These are phyloP conservation scores for Vitellaria paradoxa DNA, from an alignment of 179 eudicot species.

Conservation along the genomic window DNA sequence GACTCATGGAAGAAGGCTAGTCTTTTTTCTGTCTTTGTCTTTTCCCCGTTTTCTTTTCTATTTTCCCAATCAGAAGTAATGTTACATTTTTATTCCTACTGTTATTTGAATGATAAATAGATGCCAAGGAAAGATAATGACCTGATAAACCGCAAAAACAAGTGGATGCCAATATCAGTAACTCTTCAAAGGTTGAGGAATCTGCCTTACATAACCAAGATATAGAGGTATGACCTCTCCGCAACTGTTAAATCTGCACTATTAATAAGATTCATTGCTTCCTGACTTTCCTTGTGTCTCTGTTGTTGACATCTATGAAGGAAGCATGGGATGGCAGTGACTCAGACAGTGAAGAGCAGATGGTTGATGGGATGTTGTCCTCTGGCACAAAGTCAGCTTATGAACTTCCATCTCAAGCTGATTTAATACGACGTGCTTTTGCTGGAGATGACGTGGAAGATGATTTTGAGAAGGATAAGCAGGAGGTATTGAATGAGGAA, in stretches of 20 bases:
- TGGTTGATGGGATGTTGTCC: slow-evolving; percentile 86
- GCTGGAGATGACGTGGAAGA: slow-evolving; percentile 97
- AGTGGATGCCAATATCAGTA: slow-evolving; percentile 23
- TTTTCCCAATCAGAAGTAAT: slow-evolving; percentile 6
- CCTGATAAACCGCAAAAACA: slow-evolving; percentile 36
- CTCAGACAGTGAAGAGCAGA: slow-evolving; percentile 67
- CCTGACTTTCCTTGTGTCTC: neutral
- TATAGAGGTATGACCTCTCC: slow-evolving; percentile 40
- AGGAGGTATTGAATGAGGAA: slow-evolving; percentile 72
- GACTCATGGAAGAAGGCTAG: slow-evolving; percentile 86
- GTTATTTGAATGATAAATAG: slow-evolving; percentile 21
- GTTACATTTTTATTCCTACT: slow-evolving; percentile 3
- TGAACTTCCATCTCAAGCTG: slow-evolving; percentile 86
- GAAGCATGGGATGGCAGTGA: slow-evolving; percentile 57
- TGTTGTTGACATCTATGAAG: slow-evolving; percentile 26
- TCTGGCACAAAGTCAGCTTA: slow-evolving; percentile 60
- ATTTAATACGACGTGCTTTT: slow-evolving; percentile 79
- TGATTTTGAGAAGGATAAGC: slow-evolving; percentile 74
- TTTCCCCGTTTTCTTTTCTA: neutral
- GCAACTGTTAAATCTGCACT: neutral
- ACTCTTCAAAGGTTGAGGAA: slow-evolving; percentile 29
- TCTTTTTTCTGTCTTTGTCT: slow-evolving; percentile 13
- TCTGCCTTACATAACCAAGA: slow-evolving; percentile 28
- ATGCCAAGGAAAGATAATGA: slow-evolving; percentile 10
- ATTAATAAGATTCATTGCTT: neutral